Base-by-base conservation (phyloP, 768 basidiomycete species). In the Cantharellus anzutake region DNA sequence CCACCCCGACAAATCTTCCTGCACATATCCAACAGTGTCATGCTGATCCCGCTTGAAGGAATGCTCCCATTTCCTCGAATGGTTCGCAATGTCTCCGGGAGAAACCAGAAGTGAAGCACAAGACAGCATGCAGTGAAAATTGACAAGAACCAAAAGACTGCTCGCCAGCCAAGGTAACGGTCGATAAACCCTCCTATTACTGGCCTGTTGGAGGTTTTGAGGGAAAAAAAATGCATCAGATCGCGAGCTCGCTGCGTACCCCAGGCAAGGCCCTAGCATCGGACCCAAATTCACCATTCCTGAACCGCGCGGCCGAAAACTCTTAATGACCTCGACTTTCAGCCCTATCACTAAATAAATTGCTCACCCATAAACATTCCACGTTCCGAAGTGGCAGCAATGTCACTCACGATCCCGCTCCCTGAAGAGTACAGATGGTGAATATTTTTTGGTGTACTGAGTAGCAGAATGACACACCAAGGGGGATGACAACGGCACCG, bases 401-500 rank as follows among this genome's bases (percentile, higher is more conserved):
- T 83, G 66, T 93, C 89, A 2, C 80, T 80, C 59, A 93, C 77
- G 3, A 86, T 80, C 3, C 89, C 89, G 41, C 20, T 29, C 20
- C 20, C 20, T 29, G 20, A 29, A 29, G 20, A 29, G 20, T 1
- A 0, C 20, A 29, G 20, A 29, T 29, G 20, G 20, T 29, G 20
- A 29, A 29, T 29, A 29, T 29, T 29, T 29, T 29, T 29, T 29
- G 20, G 20, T 29, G 20, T 29, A 29, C 20, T 29, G 20, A 29
- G 20, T 29, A 29, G 20, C 0, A 29, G 20, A 29, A 29, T 29
- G 20, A 29, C 20, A 83, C 80, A 58, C 82, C 84, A 29, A 89
- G 72, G 0, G 85, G 85, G 62, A 87, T 75, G 0, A 84, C 86
- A 60, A 85, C 85, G 0, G 86, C 84, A 2, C 82, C 86, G 1